Conservation (phyloP, 75 land plant species). For the Isoetes taiwanensis region DNA sequence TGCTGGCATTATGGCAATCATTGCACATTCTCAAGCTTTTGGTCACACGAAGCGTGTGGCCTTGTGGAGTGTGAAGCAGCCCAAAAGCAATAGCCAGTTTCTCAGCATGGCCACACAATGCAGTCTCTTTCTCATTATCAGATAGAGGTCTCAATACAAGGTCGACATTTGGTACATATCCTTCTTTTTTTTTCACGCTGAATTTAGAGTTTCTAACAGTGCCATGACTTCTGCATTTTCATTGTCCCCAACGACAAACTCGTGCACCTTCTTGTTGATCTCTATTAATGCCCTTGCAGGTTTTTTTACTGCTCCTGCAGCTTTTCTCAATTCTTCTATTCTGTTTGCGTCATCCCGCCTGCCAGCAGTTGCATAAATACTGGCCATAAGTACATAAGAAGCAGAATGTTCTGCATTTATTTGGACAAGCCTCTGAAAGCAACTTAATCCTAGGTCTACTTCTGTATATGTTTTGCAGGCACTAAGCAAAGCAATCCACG, state of each 20-base stretch:
- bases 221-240: not conserved
- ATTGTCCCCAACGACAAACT: slow-evolving; percentile 8
- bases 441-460: slow-evolving; percentile 24
- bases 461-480: slow-evolving; percentile 31
- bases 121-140: slow-evolving; percentile 2
- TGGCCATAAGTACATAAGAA: slow-evolving; percentile 36
- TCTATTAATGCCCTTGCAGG: slow-evolving; percentile 21
- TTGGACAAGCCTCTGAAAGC: slow-evolving; percentile 23
- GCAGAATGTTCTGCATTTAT: slow-evolving; percentile 42
- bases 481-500: slow-evolving; percentile 44
- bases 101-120: slow-evolving; percentile 3
- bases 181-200: not conserved
- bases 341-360: slow-evolving; percentile 24
- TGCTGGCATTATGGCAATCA: slow-evolving; percentile 2
- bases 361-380: slow-evolving; percentile 36
- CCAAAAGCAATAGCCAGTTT: slow-evolving; percentile 44
- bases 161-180: slow-evolving; percentile 6
- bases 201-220: not conserved
- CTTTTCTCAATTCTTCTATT: slow-evolving; percentile 20
- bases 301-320: slow-evolving; percentile 15
- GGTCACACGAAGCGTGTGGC: not conserved
- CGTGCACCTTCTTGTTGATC: slow-evolving; percentile 1
- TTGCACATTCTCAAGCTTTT: slow-evolving; percentile 7
- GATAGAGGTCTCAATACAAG: not conserved
- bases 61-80: slow-evolving; percentile 25